phyloP scores from a whole-genome alignment of 2,329 filamentous ascomycete genomes.

The Gaeumannomyces tritici region DNA sequence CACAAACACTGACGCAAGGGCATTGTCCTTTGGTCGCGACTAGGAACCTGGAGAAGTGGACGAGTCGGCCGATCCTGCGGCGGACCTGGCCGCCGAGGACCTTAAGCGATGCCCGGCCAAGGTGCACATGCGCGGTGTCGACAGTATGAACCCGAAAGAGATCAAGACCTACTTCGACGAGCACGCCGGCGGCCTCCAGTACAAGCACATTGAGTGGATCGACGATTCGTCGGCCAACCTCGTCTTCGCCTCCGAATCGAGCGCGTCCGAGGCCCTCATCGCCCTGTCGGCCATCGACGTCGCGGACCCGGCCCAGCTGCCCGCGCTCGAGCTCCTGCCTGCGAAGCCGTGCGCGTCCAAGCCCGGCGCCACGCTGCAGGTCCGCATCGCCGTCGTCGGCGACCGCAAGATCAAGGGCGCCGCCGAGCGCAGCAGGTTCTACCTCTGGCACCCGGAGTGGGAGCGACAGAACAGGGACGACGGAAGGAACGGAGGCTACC shows the following conservation, averaged over 20 bases:
- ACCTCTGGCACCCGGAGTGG: slow-evolving; percentile 82
- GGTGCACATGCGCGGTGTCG: slow-evolving; percentile 75
- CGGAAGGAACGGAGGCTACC: slow-evolving; percentile 33
- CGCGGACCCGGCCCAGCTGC: slow-evolving; percentile 43
- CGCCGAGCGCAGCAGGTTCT: slow-evolving; percentile 76
- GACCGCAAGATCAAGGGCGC: slow-evolving; percentile 79
- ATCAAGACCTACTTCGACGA: slow-evolving; percentile 66
- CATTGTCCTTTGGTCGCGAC: background rate
- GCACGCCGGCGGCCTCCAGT: slow-evolving; percentile 47
- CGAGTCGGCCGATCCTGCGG: slow-evolving; percentile 14
- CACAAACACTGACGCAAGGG: slow-evolving; percentile 5
- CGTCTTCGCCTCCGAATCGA: slow-evolving; percentile 52
- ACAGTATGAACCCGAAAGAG: slow-evolving; percentile 70
- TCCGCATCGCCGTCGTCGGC: slow-evolving; percentile 63
- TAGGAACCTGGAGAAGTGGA: slow-evolving; percentile 32
- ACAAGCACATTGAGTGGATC: slow-evolving; percentile 78
- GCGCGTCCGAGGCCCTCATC: slow-evolving; percentile 43
- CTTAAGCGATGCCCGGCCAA: slow-evolving; percentile 43
- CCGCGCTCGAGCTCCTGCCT: slow-evolving; percentile 53
- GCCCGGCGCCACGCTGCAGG: slow-evolving; percentile 58
- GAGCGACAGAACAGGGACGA: slow-evolving; percentile 47
- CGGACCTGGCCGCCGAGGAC: slow-evolving; percentile 15
- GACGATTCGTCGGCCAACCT: slow-evolving; percentile 88
- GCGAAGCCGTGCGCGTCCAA: slow-evolving; percentile 61
- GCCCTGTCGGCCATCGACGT: slow-evolving; percentile 43